Base-by-base conservation (phyloP, 352 stramenopile species). In the Saprolegnia diclina region DNA sequence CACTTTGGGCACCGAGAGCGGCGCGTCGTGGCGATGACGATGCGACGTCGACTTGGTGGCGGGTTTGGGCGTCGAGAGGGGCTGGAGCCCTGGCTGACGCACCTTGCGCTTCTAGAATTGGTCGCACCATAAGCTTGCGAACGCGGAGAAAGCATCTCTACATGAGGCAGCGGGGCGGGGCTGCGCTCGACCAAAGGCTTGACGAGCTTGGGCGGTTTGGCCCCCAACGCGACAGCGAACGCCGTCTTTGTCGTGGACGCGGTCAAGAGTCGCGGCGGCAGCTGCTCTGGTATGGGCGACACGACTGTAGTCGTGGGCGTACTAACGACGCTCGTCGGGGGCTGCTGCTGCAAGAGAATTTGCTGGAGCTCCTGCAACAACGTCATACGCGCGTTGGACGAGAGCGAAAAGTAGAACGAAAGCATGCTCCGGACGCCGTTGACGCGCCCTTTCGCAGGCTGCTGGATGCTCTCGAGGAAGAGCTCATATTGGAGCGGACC, bases 101-200 rank as follows among this genome's bases (percentile, higher is more conserved):
- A 59, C 52, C 35, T 59, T 59, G 24, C 52, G 52, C 9, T 59
- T 59, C 52, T 59, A 59, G 46, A 22, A 54, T 29, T 59, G 11
- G 35, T 59, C 7, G 14, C 52, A 57, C 16, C 52, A 5, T 29
- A 5, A 54, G 24, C 24, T 52, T 52, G 18, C 21, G 45, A n/a
- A 45, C 38, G 38, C 14, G 38, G 38, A 14, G 38, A 45, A 45
- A 35, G 2, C 29, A 5, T 35, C 29, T 5, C 2, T 35, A 35
- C 29, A 35, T 35, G 29, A 5, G 29, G 29, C 29, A 35, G 5
- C 5, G 29, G n/a, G n/a, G n/a, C n/a, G n/a, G n/a, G 29, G 29
- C 5, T 35, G 29, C 29, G 29, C 29, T 35, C 29, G 29, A 35
- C 29, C 29, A 35, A 2, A 6, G 29, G 29, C 29, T 35, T 35